A percentile compares a stretch with the other conserved stretches of the same genome.
Evolutionary conservation across 345 rosid species (phyloP).

Genomic region (Schrenkiella parvula): DNA sequence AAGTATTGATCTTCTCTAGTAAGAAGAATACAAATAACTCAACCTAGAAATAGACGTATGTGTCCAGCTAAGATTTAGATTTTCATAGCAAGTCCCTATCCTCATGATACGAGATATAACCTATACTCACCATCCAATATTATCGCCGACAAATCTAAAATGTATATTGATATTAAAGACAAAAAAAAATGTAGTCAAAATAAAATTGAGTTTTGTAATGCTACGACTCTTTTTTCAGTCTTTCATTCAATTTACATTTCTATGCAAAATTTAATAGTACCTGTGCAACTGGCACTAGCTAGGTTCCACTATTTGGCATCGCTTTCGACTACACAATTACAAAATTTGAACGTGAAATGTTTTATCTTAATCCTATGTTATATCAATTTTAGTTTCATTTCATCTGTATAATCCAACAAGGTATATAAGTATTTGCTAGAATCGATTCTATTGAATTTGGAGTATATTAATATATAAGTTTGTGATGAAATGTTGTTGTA

Average conservation of each 20-base stretch:
- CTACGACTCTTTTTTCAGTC: constrained; percentile 14
- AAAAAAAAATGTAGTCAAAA: background rate
- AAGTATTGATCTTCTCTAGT: background rate
- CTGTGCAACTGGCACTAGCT: constrained; percentile 31
- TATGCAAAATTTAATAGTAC: constrained; percentile 11
- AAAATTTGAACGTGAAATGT: constrained; percentile 2
- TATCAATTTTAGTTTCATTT: constrained; percentile 10
- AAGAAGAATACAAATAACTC: background rate
- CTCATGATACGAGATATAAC: background rate
- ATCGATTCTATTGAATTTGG: too few species aligned
- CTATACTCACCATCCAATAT: constrained; percentile 4
- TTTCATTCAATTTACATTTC: background rate
- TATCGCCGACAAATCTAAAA: background rate
- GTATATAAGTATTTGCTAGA: too few species aligned
- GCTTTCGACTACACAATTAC: constrained; percentile 11
- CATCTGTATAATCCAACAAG: too few species aligned
- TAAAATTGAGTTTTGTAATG: constrained; percentile 14
- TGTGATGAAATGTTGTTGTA: too few species aligned
- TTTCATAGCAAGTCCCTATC: constrained; percentile 5
- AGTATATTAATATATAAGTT: too few species aligned
- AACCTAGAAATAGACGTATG: background rate
- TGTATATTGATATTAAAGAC: background rate
- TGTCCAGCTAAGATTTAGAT: background rate
- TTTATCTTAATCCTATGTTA: constrained; percentile 14
- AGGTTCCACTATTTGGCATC: constrained; percentile 20